Evolutionary conservation across 1,284 basidiomycete species (phyloP).

Genomic region (Trametes pubescens): DNA sequence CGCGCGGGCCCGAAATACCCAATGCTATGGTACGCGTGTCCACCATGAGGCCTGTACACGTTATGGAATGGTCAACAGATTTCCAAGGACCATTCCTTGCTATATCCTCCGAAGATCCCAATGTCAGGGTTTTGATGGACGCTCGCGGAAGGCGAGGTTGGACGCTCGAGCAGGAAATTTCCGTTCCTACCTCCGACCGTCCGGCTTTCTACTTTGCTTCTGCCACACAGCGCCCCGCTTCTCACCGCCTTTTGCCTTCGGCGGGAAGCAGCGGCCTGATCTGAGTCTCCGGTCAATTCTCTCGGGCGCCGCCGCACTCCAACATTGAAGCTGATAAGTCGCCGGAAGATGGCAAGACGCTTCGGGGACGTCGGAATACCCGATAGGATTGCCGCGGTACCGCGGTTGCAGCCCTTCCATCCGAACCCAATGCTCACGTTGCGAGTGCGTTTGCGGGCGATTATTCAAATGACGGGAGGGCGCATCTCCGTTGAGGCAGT

Average conservation of each 20-base stretch:
- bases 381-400: conserved; percentile 12
- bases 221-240: conserved; percentile 10
- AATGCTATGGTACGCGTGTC: neutral
- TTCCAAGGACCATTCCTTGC: neutral
- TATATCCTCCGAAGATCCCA: conserved; percentile 7
- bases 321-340: conserved; percentile 10
- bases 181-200: conserved; percentile 9
- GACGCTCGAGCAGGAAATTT: conserved; percentile 2
- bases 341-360: conserved; percentile 9
- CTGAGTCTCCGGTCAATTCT: conserved; percentile 8
- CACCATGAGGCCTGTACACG: conserved; percentile 14
- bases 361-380: conserved; percentile 1
- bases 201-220: conserved; percentile 16
- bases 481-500: neutral
- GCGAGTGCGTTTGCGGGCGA: neutral
- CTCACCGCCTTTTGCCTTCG: conserved; percentile 14
- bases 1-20: conserved; percentile 14
- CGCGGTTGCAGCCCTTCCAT: conserved; percentile 6
- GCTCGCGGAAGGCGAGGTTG: neutral
- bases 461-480: neutral
- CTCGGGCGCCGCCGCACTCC: neutral
- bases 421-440: neutral
- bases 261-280: conserved; percentile 2
- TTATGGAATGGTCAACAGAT: conserved; percentile 9
- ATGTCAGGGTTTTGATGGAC: neutral